Base-by-base conservation (phyloP, 208 protist genomes). In the Trypanosoma vivax region DNA sequence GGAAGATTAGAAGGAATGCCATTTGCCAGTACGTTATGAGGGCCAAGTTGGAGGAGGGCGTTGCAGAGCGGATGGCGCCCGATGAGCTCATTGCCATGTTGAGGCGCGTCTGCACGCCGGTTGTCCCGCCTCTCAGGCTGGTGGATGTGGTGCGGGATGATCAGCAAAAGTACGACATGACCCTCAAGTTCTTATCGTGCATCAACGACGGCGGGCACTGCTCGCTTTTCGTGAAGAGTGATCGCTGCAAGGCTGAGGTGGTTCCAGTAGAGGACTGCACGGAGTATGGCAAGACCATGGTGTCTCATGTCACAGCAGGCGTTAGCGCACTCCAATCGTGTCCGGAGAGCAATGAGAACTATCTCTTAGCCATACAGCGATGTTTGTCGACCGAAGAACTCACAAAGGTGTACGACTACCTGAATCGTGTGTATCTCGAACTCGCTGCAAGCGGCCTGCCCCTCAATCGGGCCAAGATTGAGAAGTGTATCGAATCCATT, bases 171-270 rank as follows among this genome's bases (percentile, higher is more conserved):
- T 61, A 89, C 25, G 61, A 61, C 46, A 28, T 90, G 3, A 68
- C 75, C 11, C 18, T 86, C 10, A 70, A 50, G 54, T 94, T 89
- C 51, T 45, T 94, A 3, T 63, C 62, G 35, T 81, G 65, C 24
- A 55, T 79, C 18, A 81, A 78, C 63, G 68, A 78, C 34, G 87
- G 87, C 25, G 80, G 87, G 6, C 82, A 94, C 62, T 94, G 82
- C 65, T 90, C 87, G 0, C 62, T 94, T 19, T 94, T 94, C 46
- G 47, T 39, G 21, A 31, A 53, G 4, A 6, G 42, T 40, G 13
- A 50, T 45, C 27, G 46, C 11, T 1, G 3, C 33, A 48, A 40
- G 11, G 34, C 25, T 33, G 47, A 57, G 27, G 30, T 41, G 4
- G 40, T 43, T 39, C 30, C 27, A 21, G 21, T 37, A 23, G 54